Base-by-base conservation (phyloP, 495 filamentous ascomycete species). In the Elaphomyces granulatus region DNA sequence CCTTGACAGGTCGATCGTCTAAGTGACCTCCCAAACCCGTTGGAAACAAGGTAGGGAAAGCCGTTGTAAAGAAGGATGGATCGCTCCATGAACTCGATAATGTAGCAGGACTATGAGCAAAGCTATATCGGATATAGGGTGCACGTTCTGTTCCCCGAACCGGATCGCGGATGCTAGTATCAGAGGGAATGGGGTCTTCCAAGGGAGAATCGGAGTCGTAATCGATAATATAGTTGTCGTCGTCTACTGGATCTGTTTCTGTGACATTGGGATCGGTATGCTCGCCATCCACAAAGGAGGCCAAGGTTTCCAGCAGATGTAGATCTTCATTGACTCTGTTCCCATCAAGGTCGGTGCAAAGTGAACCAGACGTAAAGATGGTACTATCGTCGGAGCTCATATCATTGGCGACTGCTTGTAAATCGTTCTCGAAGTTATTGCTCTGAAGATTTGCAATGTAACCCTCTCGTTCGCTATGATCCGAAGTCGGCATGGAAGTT, bases 21-120 rank as follows among this genome's bases (percentile, higher is more conserved):
- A 51, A 34, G 38, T 51, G 45, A 19, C 48, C 48, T 8, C 48
- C 38, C 28, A 47, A 17, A 4, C 48, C 48, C 9, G 10, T 6
- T 15, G 48, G 48, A 19, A 51, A 51, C 10, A 47, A 23, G n/a
- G 48, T 45, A 0, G 45, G 48, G 21, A 51, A 51, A 8, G 45
- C 48, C 18, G 35, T 15, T 20, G 41, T 47, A 12, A 47, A 40
- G 33, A 47, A 51, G 31, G 18, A 18, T 15, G 45, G 41, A 21
- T 45, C 45, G 3, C n/a, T 1, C 44, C 39, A 51, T 4, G 45
- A 34, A 40, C 45, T 15, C 14, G 47, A 3, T 1, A 45, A 23
- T 4, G 40, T 8, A n/a, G 15, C 23, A 14, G 38, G 31, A n/a
- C 12, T 37, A 3, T 16, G 34, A 16, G 18, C 34, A 19, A 10